These are phyloP conservation scores for Entoloma clypeatum DNA, from an alignment of 1,284 basidiomycete species.

Conservation along the genomic window DNA sequence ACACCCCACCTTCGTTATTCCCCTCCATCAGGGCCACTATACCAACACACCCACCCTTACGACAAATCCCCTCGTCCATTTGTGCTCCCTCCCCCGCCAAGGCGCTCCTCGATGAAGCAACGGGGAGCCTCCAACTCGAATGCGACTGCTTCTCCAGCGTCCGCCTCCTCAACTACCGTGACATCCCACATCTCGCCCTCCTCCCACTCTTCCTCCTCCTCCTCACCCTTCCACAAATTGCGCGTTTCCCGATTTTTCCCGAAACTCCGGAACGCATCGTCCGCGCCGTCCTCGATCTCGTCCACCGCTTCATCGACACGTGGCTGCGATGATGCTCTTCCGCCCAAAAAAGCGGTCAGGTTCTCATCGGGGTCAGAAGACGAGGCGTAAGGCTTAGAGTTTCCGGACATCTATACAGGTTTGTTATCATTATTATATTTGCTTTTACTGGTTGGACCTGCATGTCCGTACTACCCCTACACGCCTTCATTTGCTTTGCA, in stretches of 20 bases:
- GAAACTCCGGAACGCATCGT: constrained; percentile 37
- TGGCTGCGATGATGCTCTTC: constrained; percentile 32
- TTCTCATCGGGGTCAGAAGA: constrained; percentile 39
- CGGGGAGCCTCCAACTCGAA: constrained; percentile 31
- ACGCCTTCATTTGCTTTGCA: constrained; percentile 11
- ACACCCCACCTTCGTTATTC: constrained; percentile 66
- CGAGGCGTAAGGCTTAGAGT: constrained; percentile 12
- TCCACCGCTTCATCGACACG: constrained; percentile 37
- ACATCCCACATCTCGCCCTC: constrained; percentile 35
- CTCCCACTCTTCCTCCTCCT: constrained; percentile 26
- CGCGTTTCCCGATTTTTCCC: constrained; percentile 51
- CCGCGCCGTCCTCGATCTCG: constrained; percentile 32
- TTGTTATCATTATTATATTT: constrained; percentile 19
- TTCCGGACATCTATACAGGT: constrained; percentile 8
- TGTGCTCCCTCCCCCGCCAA: constrained; percentile 48
- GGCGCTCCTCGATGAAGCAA: constrained; percentile 64
- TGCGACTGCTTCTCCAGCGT: constrained; percentile 36
- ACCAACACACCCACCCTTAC: constrained; percentile 27
- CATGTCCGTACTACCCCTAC: constrained; percentile 7
- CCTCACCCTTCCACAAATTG: constrained; percentile 39
- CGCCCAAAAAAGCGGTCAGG: constrained; percentile 54
- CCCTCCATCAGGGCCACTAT: constrained; percentile 29
- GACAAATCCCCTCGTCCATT: constrained; percentile 27
- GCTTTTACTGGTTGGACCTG: constrained; percentile 2
- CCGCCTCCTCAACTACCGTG: constrained; percentile 47